These are phyloP conservation scores for Syncephalastrum racemosum DNA, from an alignment of 371 early-diverging fungal genomes.

Conservation along the genomic window DNA sequence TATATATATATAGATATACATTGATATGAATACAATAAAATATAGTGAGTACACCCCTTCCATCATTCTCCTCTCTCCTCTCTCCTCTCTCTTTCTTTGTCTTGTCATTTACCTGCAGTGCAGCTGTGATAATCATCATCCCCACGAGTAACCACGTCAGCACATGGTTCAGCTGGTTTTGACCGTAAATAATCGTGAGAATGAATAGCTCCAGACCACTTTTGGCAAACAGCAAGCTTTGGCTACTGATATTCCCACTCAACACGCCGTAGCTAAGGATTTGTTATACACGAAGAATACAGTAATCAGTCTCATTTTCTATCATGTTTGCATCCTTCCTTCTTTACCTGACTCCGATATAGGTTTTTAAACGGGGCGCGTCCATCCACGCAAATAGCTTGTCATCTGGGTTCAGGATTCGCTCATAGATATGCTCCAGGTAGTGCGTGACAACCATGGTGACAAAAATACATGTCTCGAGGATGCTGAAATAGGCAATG, in stretches of 20 bases:
- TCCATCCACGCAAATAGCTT: constrained; percentile 26
- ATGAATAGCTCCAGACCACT: constrained; percentile 75
- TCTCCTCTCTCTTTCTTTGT: too few relatives aligned
- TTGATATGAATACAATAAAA: too few relatives aligned
- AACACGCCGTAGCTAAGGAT: constrained; percentile 61
- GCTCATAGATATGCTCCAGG: constrained; percentile 41
- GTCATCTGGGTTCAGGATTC: constrained; percentile 19
- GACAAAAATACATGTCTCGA: constrained; percentile 53
- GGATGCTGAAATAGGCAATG: constrained; percentile 67
- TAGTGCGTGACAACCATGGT: constrained; percentile 54
- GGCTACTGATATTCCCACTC: constrained; percentile 74
- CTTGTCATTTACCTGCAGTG: constrained; percentile 58
- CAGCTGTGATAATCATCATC: constrained; percentile 64
- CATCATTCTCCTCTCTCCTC: background rate
- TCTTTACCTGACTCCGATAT: constrained; percentile 42
- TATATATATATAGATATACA: too few relatives aligned
- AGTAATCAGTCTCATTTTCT: too few relatives aligned
- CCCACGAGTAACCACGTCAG: constrained; percentile 72
- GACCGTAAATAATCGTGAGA: constrained; percentile 55
- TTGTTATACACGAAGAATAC: background rate
- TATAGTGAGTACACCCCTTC: background rate
- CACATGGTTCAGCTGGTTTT: constrained; percentile 71
- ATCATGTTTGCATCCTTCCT: constrained; percentile 9
- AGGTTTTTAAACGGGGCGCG: constrained; percentile 30
- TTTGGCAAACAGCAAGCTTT: constrained; percentile 78